Conservation (phyloP, 2,329 filamentous ascomycete genomes). For the Emmonsiellopsis sp. region DNA sequence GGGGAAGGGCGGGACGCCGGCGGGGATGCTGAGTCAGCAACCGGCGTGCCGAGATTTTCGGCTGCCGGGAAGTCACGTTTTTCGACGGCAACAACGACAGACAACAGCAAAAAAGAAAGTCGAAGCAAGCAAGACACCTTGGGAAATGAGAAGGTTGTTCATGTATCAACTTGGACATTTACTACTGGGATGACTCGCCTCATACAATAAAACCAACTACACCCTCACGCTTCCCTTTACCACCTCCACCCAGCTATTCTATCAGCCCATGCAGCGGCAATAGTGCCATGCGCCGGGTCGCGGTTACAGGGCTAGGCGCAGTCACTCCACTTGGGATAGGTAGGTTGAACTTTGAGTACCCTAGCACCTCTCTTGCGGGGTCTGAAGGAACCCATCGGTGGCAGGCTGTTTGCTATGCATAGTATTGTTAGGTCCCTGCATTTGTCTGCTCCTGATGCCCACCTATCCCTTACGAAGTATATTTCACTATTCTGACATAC, state of each 20-base stretch:
- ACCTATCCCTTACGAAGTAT: not conserved
- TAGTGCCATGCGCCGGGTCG: slow-evolving; percentile 52
- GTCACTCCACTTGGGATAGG: slow-evolving; percentile 76
- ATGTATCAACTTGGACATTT: no score
- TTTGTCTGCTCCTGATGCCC: no score
- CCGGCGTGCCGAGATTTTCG: not conserved
- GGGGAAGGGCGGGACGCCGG: not conserved
- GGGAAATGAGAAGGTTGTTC: no score
- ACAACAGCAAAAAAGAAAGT: no score
- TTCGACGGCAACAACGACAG: not conserved
- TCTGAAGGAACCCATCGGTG: no score
- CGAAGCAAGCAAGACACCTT: not conserved
- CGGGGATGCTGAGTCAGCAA: not conserved
- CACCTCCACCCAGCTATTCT: not conserved
- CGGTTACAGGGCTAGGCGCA: slow-evolving; percentile 74
- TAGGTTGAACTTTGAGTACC: slow-evolving; percentile 21
- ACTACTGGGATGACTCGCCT: no score
- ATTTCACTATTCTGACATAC: slow-evolving; percentile 1
- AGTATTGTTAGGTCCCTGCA: no score
- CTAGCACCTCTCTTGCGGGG: no score
- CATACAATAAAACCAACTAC: no score
- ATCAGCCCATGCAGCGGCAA: not conserved
- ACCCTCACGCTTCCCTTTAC: no score
- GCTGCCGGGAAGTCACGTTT: not conserved
- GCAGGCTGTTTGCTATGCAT: no score